Base-by-base conservation (phyloP, 176 grass and related monocot species). In the Secale cereale region DNA sequence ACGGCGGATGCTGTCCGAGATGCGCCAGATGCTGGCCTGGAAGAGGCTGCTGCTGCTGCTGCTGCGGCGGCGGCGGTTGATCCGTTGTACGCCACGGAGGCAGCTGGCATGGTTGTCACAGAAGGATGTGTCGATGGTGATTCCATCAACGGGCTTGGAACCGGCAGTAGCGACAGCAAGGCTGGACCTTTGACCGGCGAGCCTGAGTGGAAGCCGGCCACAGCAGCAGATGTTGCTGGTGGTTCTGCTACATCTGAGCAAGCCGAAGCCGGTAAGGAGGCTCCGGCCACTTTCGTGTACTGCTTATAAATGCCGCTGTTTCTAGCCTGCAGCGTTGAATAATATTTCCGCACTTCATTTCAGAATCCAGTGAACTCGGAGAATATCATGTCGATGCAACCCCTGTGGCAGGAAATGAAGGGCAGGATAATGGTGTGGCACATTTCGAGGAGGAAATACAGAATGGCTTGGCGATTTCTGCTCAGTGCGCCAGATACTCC, bases 401-500 rank as follows among this genome's bases (percentile, higher is more conserved):
- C 27, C 35, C 20, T 76, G 78, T 19, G 52, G 59, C 10, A 15
- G 83, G 26, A 23, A 63, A 40, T 63, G 59, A 37, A 36, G 82
- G 73, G 50, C 59, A n/a, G 4, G 46, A 84, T 31, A 76, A 91
- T 0, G 46, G 81, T 1, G 59, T 80, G 2, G 76, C 80, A 1
- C 28, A 80, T 59, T 43, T 29, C 22, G 66, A 79, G 17, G 57
- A n/a, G 35, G 89, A 79, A 17, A 30, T 66, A 74, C 59, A 68
- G 45, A 90, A 90, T 30, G 65, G 60, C 20, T 9, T 25, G 15
- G 16, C 3, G 15, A 74, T 7, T 67, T 41, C 35, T 30, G 29
- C 52, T 20, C 76, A 90, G 13, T 86, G 77, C 65, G 82, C 88
- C 70, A 89, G 79, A 57, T 98, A 94, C 89, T 30, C 72, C 78